Evolutionary conservation across 768 basidiomycete species (phyloP).

Genomic region (Cubamyces sp.): DNA sequence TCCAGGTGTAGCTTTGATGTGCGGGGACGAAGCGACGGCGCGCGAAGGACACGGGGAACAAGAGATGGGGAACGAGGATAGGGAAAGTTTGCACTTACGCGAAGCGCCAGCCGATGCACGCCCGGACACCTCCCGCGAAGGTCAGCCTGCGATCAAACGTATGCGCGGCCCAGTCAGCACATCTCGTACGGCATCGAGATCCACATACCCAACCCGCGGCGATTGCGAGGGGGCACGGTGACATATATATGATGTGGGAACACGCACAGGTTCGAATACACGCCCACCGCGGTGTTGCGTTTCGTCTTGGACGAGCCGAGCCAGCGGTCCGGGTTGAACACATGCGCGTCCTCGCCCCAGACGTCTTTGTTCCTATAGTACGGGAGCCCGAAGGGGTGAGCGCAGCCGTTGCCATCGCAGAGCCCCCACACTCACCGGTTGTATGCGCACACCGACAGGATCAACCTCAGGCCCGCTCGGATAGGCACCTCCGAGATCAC

Average conservation of each 20-base stretch:
- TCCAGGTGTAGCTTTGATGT: slow-evolving; percentile 7
- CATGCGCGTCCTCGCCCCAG: slow-evolving; percentile 38
- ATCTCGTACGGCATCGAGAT: neutral
- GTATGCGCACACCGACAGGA: slow-evolving; percentile 57
- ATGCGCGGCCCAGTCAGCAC: too few species aligned
- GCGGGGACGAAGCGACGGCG: neutral
- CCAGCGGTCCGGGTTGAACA: slow-evolving; percentile 38
- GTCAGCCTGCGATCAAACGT: slow-evolving; percentile 23
- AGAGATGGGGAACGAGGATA: neutral
- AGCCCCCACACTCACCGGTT: slow-evolving; percentile 45
- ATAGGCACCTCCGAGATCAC: slow-evolving; percentile 48
- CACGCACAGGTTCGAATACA: slow-evolving; percentile 52
- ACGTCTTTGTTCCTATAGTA: slow-evolving; percentile 32
- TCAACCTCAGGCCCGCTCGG: slow-evolving; percentile 53
- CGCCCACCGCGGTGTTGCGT: slow-evolving; percentile 46
- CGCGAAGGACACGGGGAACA: neutral
- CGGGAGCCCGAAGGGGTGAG: neutral
- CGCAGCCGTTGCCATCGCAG: too few species aligned
- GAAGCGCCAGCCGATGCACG: slow-evolving; percentile 35
- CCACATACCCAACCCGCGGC: neutral
- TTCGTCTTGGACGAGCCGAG: slow-evolving; percentile 30
- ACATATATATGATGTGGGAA: neutral
- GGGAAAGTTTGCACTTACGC: slow-evolving; percentile 22
- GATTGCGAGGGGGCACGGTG: neutral
- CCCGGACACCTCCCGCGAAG: slow-evolving; percentile 32